These are phyloP conservation scores for Tripterygium wilfordii DNA, from an alignment of 177 flowering plant species.

Conservation along the genomic window DNA sequence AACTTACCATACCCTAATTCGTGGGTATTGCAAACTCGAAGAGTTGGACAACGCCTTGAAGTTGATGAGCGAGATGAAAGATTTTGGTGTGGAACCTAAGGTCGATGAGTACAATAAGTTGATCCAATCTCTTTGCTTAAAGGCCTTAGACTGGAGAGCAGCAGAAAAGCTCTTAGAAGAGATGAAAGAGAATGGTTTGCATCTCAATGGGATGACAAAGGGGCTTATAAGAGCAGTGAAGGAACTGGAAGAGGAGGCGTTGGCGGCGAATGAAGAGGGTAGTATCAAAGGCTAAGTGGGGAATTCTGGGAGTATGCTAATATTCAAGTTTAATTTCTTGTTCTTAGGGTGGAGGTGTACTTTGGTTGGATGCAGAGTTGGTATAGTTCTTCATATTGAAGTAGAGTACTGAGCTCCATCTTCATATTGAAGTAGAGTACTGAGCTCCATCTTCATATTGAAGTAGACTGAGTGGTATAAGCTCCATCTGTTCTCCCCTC, in stretches of 20 bases:
- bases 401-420: too few relatives aligned
- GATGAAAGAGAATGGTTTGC: slow-evolving; percentile 59
- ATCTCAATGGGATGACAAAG: slow-evolving; percentile 58
- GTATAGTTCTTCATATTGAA: too few relatives aligned
- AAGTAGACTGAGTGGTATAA: too few relatives aligned
- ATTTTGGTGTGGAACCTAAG: slow-evolving; percentile 54
- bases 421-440: too few relatives aligned
- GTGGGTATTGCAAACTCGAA: slow-evolving; percentile 76
- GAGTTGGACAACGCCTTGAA: slow-evolving; percentile 68
- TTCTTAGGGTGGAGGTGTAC: too few relatives aligned
- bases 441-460: too few relatives aligned
- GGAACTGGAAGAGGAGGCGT: slow-evolving; percentile 55
- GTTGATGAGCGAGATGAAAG: slow-evolving; percentile 64
- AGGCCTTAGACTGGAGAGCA: slow-evolving; percentile 74
- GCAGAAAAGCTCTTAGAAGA: slow-evolving; percentile 68
- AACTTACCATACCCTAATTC: slow-evolving; percentile 67
- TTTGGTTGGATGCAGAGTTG: too few relatives aligned
- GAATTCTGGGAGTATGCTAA: too few relatives aligned
- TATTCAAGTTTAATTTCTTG: too few relatives aligned
- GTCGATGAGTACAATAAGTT: slow-evolving; percentile 69
- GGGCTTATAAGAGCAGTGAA: slow-evolving; percentile 71
- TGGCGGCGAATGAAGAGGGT: too few relatives aligned
- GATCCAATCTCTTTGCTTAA: slow-evolving; percentile 77
- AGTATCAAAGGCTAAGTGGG: too few relatives aligned
- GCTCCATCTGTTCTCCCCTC: too few relatives aligned